Percentiles rank a stretch among this genome's conserved stretches.
Conservation (phyloP, 805 yeast species). For the Pichia occidentalis region DNA sequence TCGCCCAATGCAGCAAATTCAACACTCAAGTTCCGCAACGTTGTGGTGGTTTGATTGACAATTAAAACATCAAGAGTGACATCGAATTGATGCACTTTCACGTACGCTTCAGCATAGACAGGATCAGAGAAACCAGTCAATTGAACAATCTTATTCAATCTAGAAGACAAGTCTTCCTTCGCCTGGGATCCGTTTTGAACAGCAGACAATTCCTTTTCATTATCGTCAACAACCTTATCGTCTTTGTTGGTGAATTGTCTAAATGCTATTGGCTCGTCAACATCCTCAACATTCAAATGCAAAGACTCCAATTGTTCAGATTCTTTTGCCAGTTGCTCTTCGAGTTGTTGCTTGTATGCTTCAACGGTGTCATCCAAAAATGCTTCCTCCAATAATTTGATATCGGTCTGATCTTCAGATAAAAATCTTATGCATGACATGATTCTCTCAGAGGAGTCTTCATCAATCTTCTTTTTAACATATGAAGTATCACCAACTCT, state of each 20-base stretch:
- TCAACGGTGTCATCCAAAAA: slow-evolving; percentile 83
- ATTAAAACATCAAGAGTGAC: slow-evolving; percentile 88
- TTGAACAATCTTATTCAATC: slow-evolving; percentile 81
- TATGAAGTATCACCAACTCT: slow-evolving; percentile 75
- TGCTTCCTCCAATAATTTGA: slow-evolving; percentile 46
- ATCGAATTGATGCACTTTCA: slow-evolving; percentile 94
- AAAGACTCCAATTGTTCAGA: slow-evolving; percentile 49
- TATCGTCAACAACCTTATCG: slow-evolving; percentile 35
- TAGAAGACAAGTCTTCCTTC: slow-evolving; percentile 61
- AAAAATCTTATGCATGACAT: slow-evolving; percentile 79
- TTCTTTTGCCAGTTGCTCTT: slow-evolving; percentile 50
- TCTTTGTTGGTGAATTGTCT: slow-evolving; percentile 61
- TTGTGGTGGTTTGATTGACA: slow-evolving; percentile 89
- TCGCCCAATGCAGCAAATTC: slow-evolving; percentile 97
- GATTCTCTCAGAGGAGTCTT: slow-evolving; percentile 94
- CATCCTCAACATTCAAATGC: slow-evolving; percentile 61
- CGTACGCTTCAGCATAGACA: slow-evolving; percentile 94
- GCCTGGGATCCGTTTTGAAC: slow-evolving; percentile 47
- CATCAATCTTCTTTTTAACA: slow-evolving; percentile 77
- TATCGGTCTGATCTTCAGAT: slow-evolving; percentile 53
- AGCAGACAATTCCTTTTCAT: slow-evolving; percentile 53
- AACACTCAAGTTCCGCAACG: slow-evolving; percentile 83
- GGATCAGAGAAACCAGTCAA: slow-evolving; percentile 98
- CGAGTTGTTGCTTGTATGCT: slow-evolving; percentile 72
- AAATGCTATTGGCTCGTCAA: slow-evolving; percentile 72